phyloP scores from a whole-genome alignment of 106 monocot genomes.

The Platanthera guangdongensis region DNA sequence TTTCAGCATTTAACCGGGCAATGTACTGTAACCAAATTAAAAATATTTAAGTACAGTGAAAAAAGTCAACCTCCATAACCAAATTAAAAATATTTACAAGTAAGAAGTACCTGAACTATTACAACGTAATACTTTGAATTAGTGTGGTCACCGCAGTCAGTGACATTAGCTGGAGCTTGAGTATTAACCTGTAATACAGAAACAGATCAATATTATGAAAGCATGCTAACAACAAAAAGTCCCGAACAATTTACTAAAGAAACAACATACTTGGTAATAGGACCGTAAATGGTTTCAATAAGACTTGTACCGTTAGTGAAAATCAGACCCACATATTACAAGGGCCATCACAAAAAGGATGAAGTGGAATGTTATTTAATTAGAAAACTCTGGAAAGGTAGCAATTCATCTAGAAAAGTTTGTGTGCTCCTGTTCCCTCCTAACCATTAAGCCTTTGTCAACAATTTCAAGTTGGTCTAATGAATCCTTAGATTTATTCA shows the following conservation, averaged over 20 bases:
- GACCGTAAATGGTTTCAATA: background rate
- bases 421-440: background rate
- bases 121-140: conserved; percentile 96
- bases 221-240: background rate
- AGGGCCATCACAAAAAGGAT: background rate
- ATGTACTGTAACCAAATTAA: conserved; percentile 50
- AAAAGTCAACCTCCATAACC: background rate
- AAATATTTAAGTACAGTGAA: background rate
- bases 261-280: background rate
- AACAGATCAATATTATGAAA: background rate
- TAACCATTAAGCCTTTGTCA: too few species aligned
- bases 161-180: conserved; percentile 60
- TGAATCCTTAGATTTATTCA: too few species aligned
- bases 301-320: background rate
- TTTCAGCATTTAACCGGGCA: conserved; percentile 88
- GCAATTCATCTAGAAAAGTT: background rate
- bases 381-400: background rate
- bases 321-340: background rate
- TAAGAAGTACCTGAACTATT: conserved; percentile 64
- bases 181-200: conserved; percentile 71
- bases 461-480: too few species aligned
- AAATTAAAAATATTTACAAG: background rate
- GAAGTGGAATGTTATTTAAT: background rate
- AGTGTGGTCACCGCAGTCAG: conserved; percentile 73
- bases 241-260: background rate